phyloP scores from a whole-genome alignment of 2,329 filamentous ascomycete species.

The Neocatenulostroma microsporum region DNA sequence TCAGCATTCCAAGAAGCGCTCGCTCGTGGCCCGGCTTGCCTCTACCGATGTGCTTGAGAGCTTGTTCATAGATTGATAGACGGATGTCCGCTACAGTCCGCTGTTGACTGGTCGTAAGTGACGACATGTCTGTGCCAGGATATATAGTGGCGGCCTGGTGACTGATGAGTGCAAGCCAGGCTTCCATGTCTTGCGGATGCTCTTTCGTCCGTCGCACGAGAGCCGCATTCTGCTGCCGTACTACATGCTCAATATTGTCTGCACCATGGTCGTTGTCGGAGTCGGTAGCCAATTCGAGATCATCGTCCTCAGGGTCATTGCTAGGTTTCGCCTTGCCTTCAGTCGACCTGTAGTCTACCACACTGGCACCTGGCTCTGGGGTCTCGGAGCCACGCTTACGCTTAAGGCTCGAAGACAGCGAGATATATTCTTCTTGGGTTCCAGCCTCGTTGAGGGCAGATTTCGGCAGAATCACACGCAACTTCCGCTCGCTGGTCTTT shows the following conservation, averaged over 20 bases:
- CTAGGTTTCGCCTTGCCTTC: constrained; percentile 25
- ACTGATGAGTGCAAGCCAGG: constrained; percentile 71
- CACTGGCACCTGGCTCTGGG: constrained; percentile 11
- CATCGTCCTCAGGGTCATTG: constrained; percentile 27
- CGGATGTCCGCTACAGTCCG: constrained; percentile 70
- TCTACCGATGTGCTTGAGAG: constrained; percentile 51
- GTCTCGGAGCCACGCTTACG: constrained; percentile 13
- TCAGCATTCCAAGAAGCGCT: constrained; percentile 62
- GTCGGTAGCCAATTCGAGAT: constrained; percentile 29
- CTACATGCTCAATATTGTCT: constrained; percentile 15
- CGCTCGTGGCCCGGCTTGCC: constrained; percentile 44
- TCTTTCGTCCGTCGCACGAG: constrained; percentile 58
- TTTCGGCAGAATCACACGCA: constrained; percentile 1
- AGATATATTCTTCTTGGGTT: constrained; percentile 16
- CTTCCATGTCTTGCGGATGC: constrained; percentile 56
- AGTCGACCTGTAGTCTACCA: constrained; percentile 33
- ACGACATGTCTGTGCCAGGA: constrained; percentile 39
- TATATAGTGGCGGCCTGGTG: constrained; percentile 65
- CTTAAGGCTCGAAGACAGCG: constrained; percentile 12
- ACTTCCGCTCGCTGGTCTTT: background rate
- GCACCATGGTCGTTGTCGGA: constrained; percentile 12
- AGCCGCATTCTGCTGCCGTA: constrained; percentile 49
- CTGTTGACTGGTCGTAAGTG: constrained; percentile 52
- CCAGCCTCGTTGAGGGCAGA: no score
- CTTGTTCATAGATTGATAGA: constrained; percentile 70